Percentiles rank a stretch among this genome's conserved stretches.
Conservation (phyloP, 2,329 filamentous ascomycete genomes). For the Zymoseptoria brevis region DNA sequence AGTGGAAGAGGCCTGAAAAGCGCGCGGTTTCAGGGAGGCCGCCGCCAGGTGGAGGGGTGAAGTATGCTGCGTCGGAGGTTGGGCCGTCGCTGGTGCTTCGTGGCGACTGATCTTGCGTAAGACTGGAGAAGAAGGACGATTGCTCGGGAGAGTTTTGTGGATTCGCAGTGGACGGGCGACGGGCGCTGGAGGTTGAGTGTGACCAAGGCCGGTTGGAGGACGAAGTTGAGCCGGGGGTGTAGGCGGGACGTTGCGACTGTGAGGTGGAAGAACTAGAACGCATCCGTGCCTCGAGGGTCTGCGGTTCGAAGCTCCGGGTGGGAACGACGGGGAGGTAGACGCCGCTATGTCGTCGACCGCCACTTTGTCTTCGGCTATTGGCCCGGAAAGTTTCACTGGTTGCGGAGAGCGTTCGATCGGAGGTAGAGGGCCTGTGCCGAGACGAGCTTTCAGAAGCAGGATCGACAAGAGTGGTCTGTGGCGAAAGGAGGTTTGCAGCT, state of each 20-base stretch:
- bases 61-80: constrained; percentile 26
- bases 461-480: constrained; percentile 32
- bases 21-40: constrained; percentile 16
- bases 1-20: constrained; percentile 27
- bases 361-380: constrained; percentile 17
- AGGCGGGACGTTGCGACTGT: constrained; percentile 30
- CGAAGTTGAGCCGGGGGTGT: constrained; percentile 38
- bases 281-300: constrained; percentile 34
- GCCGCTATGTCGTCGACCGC: constrained; percentile 50
- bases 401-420: constrained; percentile 30
- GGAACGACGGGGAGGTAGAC: constrained; percentile 44
- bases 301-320: background rate
- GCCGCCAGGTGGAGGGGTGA: constrained; percentile 21
- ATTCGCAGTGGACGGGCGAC: constrained; percentile 30
- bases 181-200: constrained; percentile 41
- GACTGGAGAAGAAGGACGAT: constrained; percentile 13
- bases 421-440: constrained; percentile 29
- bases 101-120: constrained; percentile 18
- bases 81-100: constrained; percentile 18
- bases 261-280: constrained; percentile 51
- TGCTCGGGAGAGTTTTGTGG: constrained; percentile 3
- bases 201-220: constrained; percentile 25
- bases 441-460: constrained; percentile 27
- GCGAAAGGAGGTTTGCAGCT: constrained; percentile 52
- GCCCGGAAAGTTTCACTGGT: constrained; percentile 29